A percentile compares a stretch with the other conserved stretches of the same genome.
Conservation (phyloP, 2,329 filamentous ascomycete species). For the Drechmeria coniospora region DNA sequence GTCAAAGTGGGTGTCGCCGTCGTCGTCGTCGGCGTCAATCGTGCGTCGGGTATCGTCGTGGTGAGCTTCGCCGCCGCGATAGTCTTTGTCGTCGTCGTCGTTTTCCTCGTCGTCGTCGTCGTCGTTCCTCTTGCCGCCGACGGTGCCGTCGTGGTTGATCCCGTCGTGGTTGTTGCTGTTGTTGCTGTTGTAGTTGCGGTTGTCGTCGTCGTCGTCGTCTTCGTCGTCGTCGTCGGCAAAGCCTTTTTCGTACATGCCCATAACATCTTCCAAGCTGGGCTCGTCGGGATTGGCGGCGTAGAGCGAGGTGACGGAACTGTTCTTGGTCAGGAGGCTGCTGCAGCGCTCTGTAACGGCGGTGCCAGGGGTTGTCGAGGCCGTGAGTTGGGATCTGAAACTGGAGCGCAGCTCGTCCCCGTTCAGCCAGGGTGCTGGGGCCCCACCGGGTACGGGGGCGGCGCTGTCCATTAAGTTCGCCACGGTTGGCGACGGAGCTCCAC, state of each 20-base stretch:
- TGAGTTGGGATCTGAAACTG: slow-evolving; percentile 41
- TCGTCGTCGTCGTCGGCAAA: slow-evolving; percentile 33
- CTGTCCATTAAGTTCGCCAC: slow-evolving; percentile 17
- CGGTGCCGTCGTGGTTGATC: background rate
- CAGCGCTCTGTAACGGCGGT: slow-evolving; percentile 59
- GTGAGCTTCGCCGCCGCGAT: no score
- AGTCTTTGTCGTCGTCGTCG: slow-evolving; percentile 9
- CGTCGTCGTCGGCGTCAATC: background rate
- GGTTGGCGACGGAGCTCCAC: slow-evolving; percentile 14
- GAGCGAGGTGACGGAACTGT: slow-evolving; percentile 56
- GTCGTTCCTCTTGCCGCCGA: background rate
- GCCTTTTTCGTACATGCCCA: slow-evolving; percentile 53
- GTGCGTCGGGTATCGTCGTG: background rate
- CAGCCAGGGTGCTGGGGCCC: slow-evolving; percentile 29
- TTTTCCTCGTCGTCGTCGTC: slow-evolving; percentile 25
- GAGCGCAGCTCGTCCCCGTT: slow-evolving; percentile 36
- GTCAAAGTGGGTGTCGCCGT: background rate
- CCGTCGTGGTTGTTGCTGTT: slow-evolving; percentile 1
- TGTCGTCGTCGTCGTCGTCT: slow-evolving; percentile 13
- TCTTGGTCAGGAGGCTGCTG: slow-evolving; percentile 67
- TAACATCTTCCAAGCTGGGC: slow-evolving; percentile 50
- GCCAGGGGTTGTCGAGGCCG: slow-evolving; percentile 41
- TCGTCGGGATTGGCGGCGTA: slow-evolving; percentile 34
- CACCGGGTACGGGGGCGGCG: slow-evolving; percentile 18
- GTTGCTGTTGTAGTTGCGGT: slow-evolving; percentile 3